A percentile compares a stretch with the other conserved stretches of the same genome.
phyloP scores from a whole-genome alignment of 2,329 filamentous ascomycete genomes.

The Tolypocladium pustulatum region DNA sequence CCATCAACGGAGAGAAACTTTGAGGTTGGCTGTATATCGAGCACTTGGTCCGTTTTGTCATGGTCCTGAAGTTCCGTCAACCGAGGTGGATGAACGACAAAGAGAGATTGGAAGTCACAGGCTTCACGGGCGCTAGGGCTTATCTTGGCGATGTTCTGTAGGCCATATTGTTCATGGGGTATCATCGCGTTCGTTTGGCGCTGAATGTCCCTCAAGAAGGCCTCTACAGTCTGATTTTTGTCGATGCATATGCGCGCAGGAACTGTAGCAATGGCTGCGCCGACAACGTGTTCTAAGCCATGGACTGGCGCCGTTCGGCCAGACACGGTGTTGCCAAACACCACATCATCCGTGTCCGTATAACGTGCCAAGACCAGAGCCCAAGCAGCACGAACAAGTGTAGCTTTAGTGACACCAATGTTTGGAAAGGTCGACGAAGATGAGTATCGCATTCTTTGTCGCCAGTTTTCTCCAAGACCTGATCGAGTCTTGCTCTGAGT shows the following conservation, averaged over 20 bases:
- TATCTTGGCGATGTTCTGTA: not conserved
- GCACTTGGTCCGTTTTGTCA: not conserved
- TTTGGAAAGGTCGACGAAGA: not conserved
- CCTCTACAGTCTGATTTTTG: not conserved
- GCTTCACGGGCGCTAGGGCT: not conserved
- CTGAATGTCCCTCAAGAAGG: not conserved
- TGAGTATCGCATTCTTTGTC: not conserved
- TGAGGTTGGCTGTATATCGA: not conserved
- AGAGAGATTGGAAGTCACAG: not conserved
- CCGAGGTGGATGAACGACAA: not conserved
- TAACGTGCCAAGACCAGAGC: constrained; percentile 4
- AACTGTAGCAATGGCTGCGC: constrained; percentile 51
- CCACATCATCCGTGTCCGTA: constrained; percentile 28
- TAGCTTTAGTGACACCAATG: not conserved
- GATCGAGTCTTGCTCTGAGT: not conserved
- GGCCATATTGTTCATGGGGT: not conserved
- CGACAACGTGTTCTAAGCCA: constrained; percentile 43
- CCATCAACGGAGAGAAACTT: not conserved
- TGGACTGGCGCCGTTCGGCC: constrained; percentile 40
- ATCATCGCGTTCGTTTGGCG: not conserved
- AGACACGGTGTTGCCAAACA: constrained; percentile 50
- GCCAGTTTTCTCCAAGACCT: not conserved
- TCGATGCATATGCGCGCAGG: constrained; percentile 29
- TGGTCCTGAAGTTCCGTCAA: not conserved
- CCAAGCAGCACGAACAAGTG: constrained; percentile 3